Evolutionary conservation across 306 rosid genomes (phyloP), one percentile per base, ranked within the genome.

Genomic region (Trichosanthes cucumerina): DNA sequence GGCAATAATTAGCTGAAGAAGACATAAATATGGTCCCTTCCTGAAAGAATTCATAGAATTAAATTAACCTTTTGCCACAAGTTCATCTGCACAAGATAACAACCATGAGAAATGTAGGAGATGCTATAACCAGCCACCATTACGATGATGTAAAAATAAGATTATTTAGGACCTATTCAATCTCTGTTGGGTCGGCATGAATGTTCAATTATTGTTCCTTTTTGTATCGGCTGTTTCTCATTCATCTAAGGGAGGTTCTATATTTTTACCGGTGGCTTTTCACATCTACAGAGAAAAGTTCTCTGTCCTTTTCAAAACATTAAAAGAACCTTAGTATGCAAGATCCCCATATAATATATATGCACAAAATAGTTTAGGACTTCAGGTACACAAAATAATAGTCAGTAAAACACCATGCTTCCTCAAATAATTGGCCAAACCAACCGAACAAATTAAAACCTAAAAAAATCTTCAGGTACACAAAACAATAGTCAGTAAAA

Each of bases 361-460:
- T 7, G 38, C 57, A 71, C 23, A 71, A 46, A 70, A 28, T 43
- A 26, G 39, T 46, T 73, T 44, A 73, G 8, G 26, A 26, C 10
- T 38, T 41, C 52, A 33, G 57, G 71, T 78, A 62, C 24, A 49
- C 77, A 73, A 73, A 68, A 73, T 3, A 46, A 18, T 4, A 72
- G 4, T 8, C 53, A 68, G 34, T 59, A 5, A 46, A 36, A 74
- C 7, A 69, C 21, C 3, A 13, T 43, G 72, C 26, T 38, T 38
- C 8, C 8, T 73, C 16, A 36, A 73, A 70, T 21, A 81, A 43
- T 18, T 56, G 47, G 41, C 44, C 75, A 9, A 81, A 59, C 66
- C 54, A 39, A 75, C 21, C 41, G 41, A 78, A 54, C 34, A 79
- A 79, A 56, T 28, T 72, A 57, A 52, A 86, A 57, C 62, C 56